Percentiles rank a stretch among this genome's conserved stretches.
phyloP scores from a whole-genome alignment of 805 yeast species.

The Candida broadrunensis region DNA sequence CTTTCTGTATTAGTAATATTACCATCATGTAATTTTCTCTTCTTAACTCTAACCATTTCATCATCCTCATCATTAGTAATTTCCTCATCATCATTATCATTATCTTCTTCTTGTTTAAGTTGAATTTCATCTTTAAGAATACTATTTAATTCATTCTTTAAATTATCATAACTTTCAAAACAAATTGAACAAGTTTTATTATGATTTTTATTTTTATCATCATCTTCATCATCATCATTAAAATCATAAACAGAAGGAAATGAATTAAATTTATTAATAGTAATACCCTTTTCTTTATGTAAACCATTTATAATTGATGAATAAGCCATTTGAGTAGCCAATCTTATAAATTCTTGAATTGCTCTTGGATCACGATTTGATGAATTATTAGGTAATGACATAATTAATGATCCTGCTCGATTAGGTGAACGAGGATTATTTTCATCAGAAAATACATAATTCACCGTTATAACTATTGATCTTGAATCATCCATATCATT shows the following conservation, averaged over 20 bases:
- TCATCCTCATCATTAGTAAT: no score
- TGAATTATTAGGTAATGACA: constrained; percentile 67
- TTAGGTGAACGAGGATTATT: constrained; percentile 35
- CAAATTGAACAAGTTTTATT: constrained; percentile 59
- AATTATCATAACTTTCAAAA: constrained; percentile 44
- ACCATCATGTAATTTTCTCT: constrained; percentile 17
- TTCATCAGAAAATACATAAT: constrained; percentile 41
- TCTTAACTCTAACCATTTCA: constrained; percentile 14
- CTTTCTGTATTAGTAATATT: constrained; percentile 2
- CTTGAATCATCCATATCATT: constrained; percentile 14
- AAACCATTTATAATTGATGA: constrained; percentile 54
- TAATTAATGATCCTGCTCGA: constrained; percentile 55
- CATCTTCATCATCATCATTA: constrained; percentile 9
- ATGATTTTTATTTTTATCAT: constrained; percentile 5
- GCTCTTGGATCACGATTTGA: constrained; percentile 57
- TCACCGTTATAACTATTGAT: constrained; percentile 42
- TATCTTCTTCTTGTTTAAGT: constrained; percentile 6
- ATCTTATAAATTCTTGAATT: constrained; percentile 56
- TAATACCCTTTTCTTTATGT: constrained; percentile 50
- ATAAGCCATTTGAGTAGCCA: constrained; percentile 71
- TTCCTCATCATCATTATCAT: constrained; percentile 12
- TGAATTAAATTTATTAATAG: constrained; percentile 49
- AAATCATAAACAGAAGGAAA: constrained; percentile 31
- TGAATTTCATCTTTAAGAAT: not conserved
- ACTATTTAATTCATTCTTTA: constrained; percentile 1